Evolutionary conservation across 257 asterid genomes (phyloP).

Genomic region (Scutellaria galericulata): DNA sequence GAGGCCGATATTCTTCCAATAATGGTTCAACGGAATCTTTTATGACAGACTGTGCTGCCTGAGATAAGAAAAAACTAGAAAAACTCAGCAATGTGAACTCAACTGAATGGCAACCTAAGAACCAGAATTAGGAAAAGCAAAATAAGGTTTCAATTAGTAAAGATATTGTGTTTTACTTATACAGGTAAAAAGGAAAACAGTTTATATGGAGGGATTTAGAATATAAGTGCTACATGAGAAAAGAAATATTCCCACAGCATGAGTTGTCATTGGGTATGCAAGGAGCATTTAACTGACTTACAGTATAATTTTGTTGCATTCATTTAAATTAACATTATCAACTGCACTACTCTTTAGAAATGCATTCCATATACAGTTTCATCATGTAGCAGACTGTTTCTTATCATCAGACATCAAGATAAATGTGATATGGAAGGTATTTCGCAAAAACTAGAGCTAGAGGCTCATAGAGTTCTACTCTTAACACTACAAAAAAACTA

Average conservation of each 20-base stretch:
- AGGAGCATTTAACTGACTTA: not conserved
- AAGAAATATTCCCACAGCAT: not conserved
- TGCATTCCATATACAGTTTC: not conserved
- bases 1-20: constrained; percentile 88
- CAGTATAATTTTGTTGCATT: too few species aligned
- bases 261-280: not conserved
- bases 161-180: not conserved
- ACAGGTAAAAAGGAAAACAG: not conserved
- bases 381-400: not conserved
- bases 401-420: not conserved
- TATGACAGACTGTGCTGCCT: constrained; percentile 95
- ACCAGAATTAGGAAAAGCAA: not conserved
- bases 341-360: not conserved
- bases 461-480: not conserved
- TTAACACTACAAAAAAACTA: not conserved
- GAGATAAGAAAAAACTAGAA: constrained; percentile 34
- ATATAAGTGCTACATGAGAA: not conserved
- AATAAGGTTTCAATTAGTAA: not conserved
- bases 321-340: too few species aligned
- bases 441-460: not conserved
- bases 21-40: constrained; percentile 91
- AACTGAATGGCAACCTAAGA: not conserved
- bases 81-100: constrained; percentile 3
- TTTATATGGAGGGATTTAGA: not conserved
- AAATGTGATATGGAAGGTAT: too few species aligned